These are phyloP conservation scores for Phlyctochytrium planicorne DNA, from an alignment of 192 early-diverging fungal genomes.

Conservation along the genomic window DNA sequence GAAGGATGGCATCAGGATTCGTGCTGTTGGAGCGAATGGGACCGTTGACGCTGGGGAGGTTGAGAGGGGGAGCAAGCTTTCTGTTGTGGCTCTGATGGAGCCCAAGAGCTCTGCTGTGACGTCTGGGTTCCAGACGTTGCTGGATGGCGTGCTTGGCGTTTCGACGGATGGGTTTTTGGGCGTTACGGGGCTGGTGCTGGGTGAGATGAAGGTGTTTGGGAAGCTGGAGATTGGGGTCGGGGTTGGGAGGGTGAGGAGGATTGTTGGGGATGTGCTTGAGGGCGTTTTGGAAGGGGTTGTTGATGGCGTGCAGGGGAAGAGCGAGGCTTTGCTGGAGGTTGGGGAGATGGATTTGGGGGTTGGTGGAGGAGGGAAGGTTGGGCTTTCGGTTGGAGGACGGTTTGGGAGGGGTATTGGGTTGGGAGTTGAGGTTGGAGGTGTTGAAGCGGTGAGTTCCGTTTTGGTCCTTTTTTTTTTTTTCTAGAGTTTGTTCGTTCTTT, in stretches of 20 bases:
- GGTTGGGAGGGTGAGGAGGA: background rate
- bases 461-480: no score
- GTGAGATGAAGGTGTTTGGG: background rate
- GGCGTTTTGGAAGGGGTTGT: background rate
- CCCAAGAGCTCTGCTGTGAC: background rate
- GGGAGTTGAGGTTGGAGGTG: background rate
- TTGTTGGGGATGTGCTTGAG: background rate
- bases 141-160: background rate
- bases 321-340: background rate
- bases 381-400: background rate
- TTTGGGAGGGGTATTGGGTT: background rate
- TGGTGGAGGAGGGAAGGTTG: background rate
- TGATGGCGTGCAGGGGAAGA: background rate
- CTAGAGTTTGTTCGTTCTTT: no score
- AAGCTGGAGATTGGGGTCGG: background rate
- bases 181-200: slow-evolving; percentile 3
- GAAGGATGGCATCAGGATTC: background rate
- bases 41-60: background rate
- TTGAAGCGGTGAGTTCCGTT: background rate
- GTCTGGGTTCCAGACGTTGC: background rate
- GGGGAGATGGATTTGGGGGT: background rate
- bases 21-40: background rate
- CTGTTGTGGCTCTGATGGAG: no score
- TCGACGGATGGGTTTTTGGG: background rate
- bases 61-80: background rate